A percentile compares a stretch with the other conserved stretches of the same genome.
These are phyloP conservation scores for Thuja plicata DNA, from an alignment of 83 land plant genomes.

Conservation along the genomic window DNA sequence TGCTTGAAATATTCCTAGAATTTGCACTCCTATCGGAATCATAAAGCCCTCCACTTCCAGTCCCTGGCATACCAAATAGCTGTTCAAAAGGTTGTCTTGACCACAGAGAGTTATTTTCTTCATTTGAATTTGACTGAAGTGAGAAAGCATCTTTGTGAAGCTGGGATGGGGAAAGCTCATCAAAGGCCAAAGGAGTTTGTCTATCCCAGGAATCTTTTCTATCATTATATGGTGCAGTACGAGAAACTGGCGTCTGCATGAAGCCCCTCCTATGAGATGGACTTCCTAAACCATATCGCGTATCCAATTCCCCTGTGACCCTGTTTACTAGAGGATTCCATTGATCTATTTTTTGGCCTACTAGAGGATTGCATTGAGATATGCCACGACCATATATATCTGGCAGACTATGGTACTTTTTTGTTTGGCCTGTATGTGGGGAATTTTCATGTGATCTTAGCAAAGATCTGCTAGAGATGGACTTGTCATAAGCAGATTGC, in stretches of 20 bases:
- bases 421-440: slow-evolving; percentile 24
- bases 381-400: slow-evolving; percentile 47
- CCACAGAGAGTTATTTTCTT: slow-evolving; percentile 73
- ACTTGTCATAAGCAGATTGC: slow-evolving; percentile 29
- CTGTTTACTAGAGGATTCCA: slow-evolving; percentile 38
- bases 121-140: slow-evolving; percentile 31
- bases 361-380: slow-evolving; percentile 25
- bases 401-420: slow-evolving; percentile 70
- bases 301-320: slow-evolving; percentile 45
- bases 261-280: slow-evolving; percentile 5
- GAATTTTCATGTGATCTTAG: slow-evolving; percentile 19
- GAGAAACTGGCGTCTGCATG: slow-evolving; percentile 23
- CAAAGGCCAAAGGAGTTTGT: slow-evolving; percentile 57
- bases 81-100: slow-evolving; percentile 86
- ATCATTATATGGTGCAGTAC: slow-evolving; percentile 12
- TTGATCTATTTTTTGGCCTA: slow-evolving; percentile 28
- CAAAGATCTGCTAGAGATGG: slow-evolving; percentile 18
- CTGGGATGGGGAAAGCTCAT: slow-evolving; percentile 74
- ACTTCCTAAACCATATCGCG: slow-evolving; percentile 7
- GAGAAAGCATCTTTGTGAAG: slow-evolving; percentile 57
- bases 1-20: slow-evolving; percentile 6
- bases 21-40: slow-evolving; percentile 18
- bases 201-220: slow-evolving; percentile 22
- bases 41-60: slow-evolving; percentile 1
- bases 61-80: slow-evolving; percentile 62